Evolutionary conservation across 2,329 filamentous ascomycete species (phyloP), one percentile per base, ranked within the genome.

Genomic region (Pyricularia grisea): DNA sequence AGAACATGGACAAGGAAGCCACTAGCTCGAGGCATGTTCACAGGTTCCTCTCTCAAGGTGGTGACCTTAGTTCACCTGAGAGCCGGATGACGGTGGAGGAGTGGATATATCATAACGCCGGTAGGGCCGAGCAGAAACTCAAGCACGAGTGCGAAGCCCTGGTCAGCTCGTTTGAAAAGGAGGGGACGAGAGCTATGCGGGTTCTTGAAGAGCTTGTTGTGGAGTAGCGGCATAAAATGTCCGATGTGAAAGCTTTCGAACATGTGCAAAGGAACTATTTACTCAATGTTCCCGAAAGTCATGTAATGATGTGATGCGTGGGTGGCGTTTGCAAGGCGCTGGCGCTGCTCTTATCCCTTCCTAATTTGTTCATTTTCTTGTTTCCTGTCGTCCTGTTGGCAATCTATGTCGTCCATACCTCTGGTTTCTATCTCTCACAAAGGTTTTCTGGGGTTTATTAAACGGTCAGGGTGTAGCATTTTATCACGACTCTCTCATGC

Each of bases 1-100:
- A 79, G 17, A 74, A 79, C 14, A 28, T 28, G 28, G 82, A 84
- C 63, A 84, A 85, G 74, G 84, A 89, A 72, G 73, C 74, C 31
- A 88, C 87, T 69, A 78, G 79, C 7, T 23, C 64, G 4, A 66
- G 31, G 10, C 30, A 50, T 2, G 80, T 81, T 1, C 80, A 81
- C 23, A 78, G 80, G 11, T 80, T 87, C 30, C 76, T 90, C 20
- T 82, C 81, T 69, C 81, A 84, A 58, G 88, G 87, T 14, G 83
- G 83, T 0, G 86, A 86, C 17, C 79, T 99, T 68, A 90, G 87
- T 2, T 91, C 85, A 68, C 87, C 89, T 0, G 95, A 98, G 81
- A 93, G 91, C 81, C 83, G 85, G 55, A 97, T 99, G 94, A 94
- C 89, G 5, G 92, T 98, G 0, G 93, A 97, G 77, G 89, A 97